phyloP scores from a whole-genome alignment of 1,284 basidiomycete genomes.

The Boletellus deceptivus region DNA sequence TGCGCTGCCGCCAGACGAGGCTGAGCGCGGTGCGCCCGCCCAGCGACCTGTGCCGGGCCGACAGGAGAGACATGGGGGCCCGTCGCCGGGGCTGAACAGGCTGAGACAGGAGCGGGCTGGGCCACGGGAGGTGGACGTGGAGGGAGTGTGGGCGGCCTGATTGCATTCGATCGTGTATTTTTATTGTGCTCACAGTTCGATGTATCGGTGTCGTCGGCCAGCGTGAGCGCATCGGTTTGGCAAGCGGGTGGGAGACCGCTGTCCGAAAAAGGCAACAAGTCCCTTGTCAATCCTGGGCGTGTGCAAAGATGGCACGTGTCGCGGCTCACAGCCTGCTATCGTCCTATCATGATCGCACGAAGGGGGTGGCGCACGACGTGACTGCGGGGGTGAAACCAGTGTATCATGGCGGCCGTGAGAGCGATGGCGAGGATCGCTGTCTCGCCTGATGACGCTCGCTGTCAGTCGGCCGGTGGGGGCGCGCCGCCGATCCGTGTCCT shows the following conservation, averaged over 20 bases:
- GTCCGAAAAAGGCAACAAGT: constrained; percentile 4
- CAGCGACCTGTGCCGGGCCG: not conserved
- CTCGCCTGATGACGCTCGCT: too few relatives aligned
- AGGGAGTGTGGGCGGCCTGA: constrained; percentile 21
- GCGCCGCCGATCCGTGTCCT: too few relatives aligned
- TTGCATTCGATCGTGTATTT: not conserved
- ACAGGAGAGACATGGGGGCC: not conserved
- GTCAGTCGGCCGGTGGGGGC: too few relatives aligned
- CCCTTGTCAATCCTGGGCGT: constrained; percentile 1
- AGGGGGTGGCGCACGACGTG: too few relatives aligned
- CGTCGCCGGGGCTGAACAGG: not conserved
- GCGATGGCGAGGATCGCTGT: too few relatives aligned
- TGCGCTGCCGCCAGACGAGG: constrained; percentile 42
- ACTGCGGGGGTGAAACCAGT: too few relatives aligned
- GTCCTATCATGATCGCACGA: constrained; percentile 7
- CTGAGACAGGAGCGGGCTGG: constrained; percentile 4
- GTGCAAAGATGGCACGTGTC: not conserved
- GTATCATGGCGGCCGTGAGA: too few relatives aligned
- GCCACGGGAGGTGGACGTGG: constrained; percentile 37
- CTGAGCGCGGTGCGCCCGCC: not conserved
- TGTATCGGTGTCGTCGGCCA: too few relatives aligned
- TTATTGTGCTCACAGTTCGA: too few relatives aligned
- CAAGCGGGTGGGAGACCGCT: not conserved
- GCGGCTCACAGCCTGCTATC: not conserved
- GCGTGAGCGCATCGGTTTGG: too few relatives aligned